phyloP scores from a whole-genome alignment of 257 asterid genomes.

The Ballota nigra region DNA sequence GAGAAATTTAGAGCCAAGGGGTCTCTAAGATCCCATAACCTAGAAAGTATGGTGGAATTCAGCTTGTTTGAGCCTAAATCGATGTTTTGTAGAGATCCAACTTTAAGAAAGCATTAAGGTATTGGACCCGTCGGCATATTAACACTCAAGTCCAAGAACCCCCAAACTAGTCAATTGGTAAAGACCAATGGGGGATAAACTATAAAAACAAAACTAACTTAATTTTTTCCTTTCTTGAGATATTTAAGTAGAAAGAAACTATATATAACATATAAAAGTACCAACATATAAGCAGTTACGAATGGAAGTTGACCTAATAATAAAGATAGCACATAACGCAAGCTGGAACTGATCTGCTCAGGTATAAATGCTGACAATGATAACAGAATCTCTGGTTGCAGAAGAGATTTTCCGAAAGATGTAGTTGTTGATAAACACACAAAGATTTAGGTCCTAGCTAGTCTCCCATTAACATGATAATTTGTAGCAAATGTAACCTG shows the following conservation, averaged over 20 bases:
- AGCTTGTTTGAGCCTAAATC: too few relatives aligned
- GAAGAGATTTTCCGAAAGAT: constrained; percentile 45
- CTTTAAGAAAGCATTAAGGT: too few relatives aligned
- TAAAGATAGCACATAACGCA: constrained; percentile 46
- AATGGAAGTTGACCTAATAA: constrained; percentile 45
- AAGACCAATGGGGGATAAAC: constrained; percentile 7
- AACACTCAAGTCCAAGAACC: background rate
- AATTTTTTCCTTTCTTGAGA: too few relatives aligned
- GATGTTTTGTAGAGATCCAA: too few relatives aligned
- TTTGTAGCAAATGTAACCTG: constrained; percentile 47
- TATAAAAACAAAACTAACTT: too few relatives aligned
- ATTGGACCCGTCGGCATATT: too few relatives aligned
- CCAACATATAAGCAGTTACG: too few relatives aligned
- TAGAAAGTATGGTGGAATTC: too few relatives aligned
- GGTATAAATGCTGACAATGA: constrained; percentile 50
- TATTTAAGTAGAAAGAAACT: too few relatives aligned
- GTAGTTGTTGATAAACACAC: constrained; percentile 52
- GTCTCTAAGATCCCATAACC: too few relatives aligned
- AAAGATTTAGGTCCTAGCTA: background rate
- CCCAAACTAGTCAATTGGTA: constrained; percentile 16
- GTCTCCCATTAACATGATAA: background rate
- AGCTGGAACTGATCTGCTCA: constrained; percentile 40
- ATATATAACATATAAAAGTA: too few relatives aligned
- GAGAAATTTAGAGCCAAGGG: too few relatives aligned
- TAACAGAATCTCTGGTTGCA: constrained; percentile 41